Conservation (phyloP, 371 early-diverging fungal species). For the Apophysomyces trapeziformis region DNA sequence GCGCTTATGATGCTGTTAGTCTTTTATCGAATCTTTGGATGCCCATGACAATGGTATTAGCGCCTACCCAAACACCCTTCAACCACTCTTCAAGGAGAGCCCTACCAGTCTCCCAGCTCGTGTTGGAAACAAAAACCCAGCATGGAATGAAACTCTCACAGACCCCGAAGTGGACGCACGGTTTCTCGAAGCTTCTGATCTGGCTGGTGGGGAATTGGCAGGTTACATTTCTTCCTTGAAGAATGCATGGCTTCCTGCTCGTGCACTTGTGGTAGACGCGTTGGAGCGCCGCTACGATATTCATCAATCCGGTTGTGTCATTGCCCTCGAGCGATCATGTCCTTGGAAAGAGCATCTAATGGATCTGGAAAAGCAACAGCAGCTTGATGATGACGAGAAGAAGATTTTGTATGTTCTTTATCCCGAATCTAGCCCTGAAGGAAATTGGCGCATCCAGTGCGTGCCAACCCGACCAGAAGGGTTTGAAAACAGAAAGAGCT, state of each 20-base stretch:
- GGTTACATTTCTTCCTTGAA: constrained; percentile 71
- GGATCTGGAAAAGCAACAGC: constrained; percentile 67
- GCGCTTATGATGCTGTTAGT: constrained; percentile 25
- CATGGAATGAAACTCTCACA: constrained; percentile 85
- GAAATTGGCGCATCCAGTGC: constrained; percentile 80
- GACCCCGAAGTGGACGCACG: constrained; percentile 69
- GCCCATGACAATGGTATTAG: constrained; percentile 90
- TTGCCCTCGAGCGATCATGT: constrained; percentile 81
- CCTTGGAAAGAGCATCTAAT: constrained; percentile 95
- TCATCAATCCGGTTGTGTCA: constrained; percentile 78
- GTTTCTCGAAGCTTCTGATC: constrained; percentile 72
- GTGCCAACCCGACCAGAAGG: constrained; percentile 79
- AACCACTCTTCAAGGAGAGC: constrained; percentile 81
- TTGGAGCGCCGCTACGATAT: constrained; percentile 61
- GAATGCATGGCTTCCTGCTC: constrained; percentile 87
- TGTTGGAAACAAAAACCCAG: constrained; percentile 88
- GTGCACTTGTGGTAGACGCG: constrained; percentile 79
- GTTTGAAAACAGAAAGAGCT: constrained; percentile 87
- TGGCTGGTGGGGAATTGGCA: constrained; percentile 81
- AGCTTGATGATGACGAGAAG: constrained; percentile 41
- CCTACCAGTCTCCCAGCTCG: constrained; percentile 79
- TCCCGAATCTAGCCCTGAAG: constrained; percentile 60
- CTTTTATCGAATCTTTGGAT: constrained; percentile 80
- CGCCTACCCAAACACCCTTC: constrained; percentile 78
- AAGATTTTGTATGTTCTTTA: constrained; percentile 82